phyloP scores from a whole-genome alignment of 148 eudicot genomes.

The Rhododendron ferrugineum region DNA sequence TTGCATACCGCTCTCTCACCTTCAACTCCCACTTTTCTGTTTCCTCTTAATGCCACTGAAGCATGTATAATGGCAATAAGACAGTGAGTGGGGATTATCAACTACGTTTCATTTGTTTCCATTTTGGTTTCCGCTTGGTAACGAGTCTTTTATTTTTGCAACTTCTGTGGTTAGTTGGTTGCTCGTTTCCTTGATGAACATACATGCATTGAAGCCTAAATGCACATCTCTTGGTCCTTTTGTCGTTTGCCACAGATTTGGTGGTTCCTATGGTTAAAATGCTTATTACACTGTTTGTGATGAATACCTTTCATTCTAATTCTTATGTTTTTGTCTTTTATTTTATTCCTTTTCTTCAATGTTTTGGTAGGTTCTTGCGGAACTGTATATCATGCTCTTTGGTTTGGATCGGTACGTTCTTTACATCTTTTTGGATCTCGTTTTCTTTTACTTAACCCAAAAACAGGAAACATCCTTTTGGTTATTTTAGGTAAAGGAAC shows the following conservation, averaged over 20 bases:
- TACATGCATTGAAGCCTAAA: background rate
- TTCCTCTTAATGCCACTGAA: background rate
- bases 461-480: background rate
- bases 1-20: background rate
- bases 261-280: background rate
- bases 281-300: background rate
- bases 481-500: background rate
- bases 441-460: background rate
- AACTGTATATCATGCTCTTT: slow-evolving; percentile 89
- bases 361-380: slow-evolving; percentile 89
- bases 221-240: background rate
- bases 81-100: background rate
- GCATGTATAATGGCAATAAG: background rate
- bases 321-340: background rate
- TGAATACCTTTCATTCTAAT: background rate
- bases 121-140: background rate
- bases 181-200: background rate
- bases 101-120: background rate
- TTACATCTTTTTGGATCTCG: slow-evolving; percentile 5
- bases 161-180: background rate
- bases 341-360: background rate
- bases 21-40: background rate
- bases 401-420: slow-evolving; percentile 97
- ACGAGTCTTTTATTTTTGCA: background rate
- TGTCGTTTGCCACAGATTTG: background rate